Evolutionary conservation across 257 asterid genomes (phyloP).

Genomic region (Leonotis leonurus): DNA sequence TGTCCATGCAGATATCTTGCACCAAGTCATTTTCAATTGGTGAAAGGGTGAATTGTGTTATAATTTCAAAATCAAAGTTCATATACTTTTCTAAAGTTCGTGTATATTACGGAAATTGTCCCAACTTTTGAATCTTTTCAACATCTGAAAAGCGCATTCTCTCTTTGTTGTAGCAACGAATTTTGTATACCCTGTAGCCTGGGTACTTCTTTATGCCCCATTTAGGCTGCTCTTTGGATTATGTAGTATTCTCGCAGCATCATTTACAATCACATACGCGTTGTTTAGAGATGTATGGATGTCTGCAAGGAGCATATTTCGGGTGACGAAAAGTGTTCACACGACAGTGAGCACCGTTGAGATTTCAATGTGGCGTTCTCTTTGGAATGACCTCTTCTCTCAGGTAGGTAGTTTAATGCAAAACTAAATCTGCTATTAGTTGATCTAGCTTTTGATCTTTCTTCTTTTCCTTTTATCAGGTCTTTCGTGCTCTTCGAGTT

Average conservation of each 20-base stretch:
- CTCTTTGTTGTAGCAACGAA: slow-evolving; percentile 35
- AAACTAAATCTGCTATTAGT: not conserved
- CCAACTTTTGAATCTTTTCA: not conserved
- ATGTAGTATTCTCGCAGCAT: slow-evolving; percentile 27
- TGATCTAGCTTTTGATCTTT: not conserved
- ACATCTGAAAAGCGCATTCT: not conserved
- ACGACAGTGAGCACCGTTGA: slow-evolving; percentile 53
- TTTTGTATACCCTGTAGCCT: slow-evolving; percentile 45
- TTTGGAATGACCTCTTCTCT: slow-evolving; percentile 85
- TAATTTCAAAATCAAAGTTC: not conserved
- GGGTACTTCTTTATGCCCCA: slow-evolving; percentile 37
- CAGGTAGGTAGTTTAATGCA: slow-evolving; percentile 48
- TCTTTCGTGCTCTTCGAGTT: slow-evolving; percentile 69
- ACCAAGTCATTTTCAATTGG: not conserved
- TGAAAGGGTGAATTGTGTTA: not conserved
- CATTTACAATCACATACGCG: slow-evolving; percentile 26
- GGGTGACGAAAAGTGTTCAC: slow-evolving; percentile 37
- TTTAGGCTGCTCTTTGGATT: slow-evolving; percentile 28
- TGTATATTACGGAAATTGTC: not conserved
- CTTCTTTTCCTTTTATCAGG: slow-evolving; percentile 21
- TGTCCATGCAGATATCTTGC: not conserved
- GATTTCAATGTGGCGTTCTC: slow-evolving; percentile 74
- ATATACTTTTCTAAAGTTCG: not conserved
- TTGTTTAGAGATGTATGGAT: slow-evolving; percentile 35
- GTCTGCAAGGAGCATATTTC: slow-evolving; percentile 42